Base-by-base conservation (phyloP, 2,329 filamentous ascomycete genomes). In the Aspergillus versicolor region DNA sequence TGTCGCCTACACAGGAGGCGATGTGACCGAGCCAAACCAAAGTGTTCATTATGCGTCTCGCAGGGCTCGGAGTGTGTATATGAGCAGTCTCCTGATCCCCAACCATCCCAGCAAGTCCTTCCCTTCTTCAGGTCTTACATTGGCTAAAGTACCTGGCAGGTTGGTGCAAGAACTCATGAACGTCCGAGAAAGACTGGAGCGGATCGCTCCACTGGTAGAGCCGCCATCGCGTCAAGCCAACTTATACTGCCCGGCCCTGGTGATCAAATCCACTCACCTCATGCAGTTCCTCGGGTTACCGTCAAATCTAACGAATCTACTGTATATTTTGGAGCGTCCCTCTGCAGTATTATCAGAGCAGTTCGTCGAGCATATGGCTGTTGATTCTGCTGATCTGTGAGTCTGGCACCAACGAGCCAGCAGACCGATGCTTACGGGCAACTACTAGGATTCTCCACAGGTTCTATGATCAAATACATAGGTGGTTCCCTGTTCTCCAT, bases 401-500 rank as follows among this genome's bases (percentile, higher is more conserved):
- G 24, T 24, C 24, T 24, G 6, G 8, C 7, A 24, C 24, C 6
- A 24, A 24, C 7, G 24, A 24, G 24, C 3, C 17, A 37, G 17
- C 1, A 49, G 17, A 21, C 3, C 2, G n/a, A 21, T 6, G 22
- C 32, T 38, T 17, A 21, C 5, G 15, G 19, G 1, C 22, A 4
- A 8, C 11, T 32, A n/a, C 2, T 27, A 40, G 47, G 3, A 24
- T 50, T 11, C 34, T 46, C 17, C 27, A 8, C 7, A 5, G 17
- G 8, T 54, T 54, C 19, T 30, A 46, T 3, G 22, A 46, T 22
- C 13, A 40, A 2, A 21, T 54, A 9, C 51, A 54, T 22, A n/a
- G 12, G 13, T 54, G 51, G 51, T 54, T 27, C 4, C 51, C 51
- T 22, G n/a, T 54, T 27, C 30, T 54, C 5, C 51, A 54, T 9